Base-by-base conservation (phyloP, 257 asterid genomes). In the Jacaranda mimosifolia region DNA sequence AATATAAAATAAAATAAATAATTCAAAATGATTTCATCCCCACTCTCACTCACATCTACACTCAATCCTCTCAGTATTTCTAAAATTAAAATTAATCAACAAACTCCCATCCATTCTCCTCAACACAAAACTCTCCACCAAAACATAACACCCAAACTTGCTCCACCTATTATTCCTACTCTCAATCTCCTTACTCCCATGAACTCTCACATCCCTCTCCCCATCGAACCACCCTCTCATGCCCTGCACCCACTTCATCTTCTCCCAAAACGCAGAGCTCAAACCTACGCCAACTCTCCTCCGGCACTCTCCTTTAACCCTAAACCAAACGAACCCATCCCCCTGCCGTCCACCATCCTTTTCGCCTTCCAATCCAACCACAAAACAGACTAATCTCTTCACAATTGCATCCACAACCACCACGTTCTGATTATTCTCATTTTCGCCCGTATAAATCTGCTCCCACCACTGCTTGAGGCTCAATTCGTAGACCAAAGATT, bases 401-500 rank as follows among this genome's bases (percentile, higher is more conserved):
- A 93, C 89, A 10, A 81, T 75, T 3, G 86, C 86, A 74, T 89
- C 80, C 13, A 93, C 80, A 3, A 49, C 84, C 38, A 91, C 92
- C 0, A 51, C 67, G 26, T 63, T 51, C 82, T 71, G 60, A 26
- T 60, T 32, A 8, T 39, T 68, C 40, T 78, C 86, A 8, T 90
- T 91, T 60, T 86, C 89, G 21, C 82, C 84, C 0, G 77, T 70
- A 38, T 86, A 87, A 66, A 93, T 85, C 73, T 79, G 77, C 72
- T 93, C 97, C 98, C 98, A 93, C 97, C 98, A 90, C 38, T 77
- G 86, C 87, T 93, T 87, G 3, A 91, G 86, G 21, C 91, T 87
- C 83, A 87, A 36, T 43, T 93, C 96, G 73, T 91, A 91, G 45
- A 90, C 57, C 81, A 87, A 46, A 14, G 89, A 81, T 66, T 76